Conservation (phyloP, 208 protist species). For the Willaertia magna region DNA sequence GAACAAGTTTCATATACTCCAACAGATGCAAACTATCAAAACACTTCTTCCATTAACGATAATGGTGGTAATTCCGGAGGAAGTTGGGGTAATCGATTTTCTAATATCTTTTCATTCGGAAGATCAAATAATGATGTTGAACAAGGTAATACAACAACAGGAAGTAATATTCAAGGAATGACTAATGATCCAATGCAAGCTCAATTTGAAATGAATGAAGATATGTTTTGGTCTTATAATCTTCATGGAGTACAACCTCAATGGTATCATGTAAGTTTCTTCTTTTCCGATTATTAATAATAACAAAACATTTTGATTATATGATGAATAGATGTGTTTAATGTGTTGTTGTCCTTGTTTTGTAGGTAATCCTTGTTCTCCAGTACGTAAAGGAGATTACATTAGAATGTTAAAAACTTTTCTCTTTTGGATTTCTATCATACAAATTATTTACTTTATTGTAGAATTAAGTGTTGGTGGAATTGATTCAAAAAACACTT, state of each 20-base stretch:
- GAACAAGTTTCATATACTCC: not conserved
- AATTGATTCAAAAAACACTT: not conserved
- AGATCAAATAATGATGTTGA: not conserved
- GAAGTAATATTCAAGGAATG: too few species aligned
- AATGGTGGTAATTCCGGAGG: not conserved
- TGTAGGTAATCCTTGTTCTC: not conserved
- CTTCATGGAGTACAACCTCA: not conserved
- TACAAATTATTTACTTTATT: conserved; percentile 10
- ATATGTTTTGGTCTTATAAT: not conserved
- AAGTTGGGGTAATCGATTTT: too few species aligned
- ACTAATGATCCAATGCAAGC: not conserved
- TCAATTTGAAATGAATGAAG: not conserved
- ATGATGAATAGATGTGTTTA: not conserved
- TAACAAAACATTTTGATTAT: too few species aligned
- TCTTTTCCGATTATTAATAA: not conserved
- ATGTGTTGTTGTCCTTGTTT: conserved; percentile 3
- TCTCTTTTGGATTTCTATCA: not conserved
- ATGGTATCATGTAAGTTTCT: not conserved
- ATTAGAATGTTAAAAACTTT: not conserved
- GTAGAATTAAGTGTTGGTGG: not conserved
- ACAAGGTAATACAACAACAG: not conserved
- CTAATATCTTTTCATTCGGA: too few species aligned
- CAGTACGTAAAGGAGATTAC: not conserved
- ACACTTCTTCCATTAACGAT: not conserved
- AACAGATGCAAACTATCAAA: not conserved